phyloP scores from a whole-genome alignment of 495 filamentous ascomycete species.

The Penicillium cinerascens region DNA sequence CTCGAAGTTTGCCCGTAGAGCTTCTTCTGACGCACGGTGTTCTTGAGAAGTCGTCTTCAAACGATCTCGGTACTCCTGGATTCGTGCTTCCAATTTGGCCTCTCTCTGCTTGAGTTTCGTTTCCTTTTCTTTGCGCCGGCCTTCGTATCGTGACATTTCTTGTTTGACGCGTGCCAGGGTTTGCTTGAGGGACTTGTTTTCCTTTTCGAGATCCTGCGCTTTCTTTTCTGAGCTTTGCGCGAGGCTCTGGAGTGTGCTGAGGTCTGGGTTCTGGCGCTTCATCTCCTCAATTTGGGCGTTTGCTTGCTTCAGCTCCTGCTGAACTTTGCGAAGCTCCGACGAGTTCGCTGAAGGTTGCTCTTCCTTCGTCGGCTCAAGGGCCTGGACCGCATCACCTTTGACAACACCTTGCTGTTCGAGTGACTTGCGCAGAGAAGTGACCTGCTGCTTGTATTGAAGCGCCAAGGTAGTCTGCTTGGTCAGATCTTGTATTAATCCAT shows the following conservation, averaged over 20 bases:
- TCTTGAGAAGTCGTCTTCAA: conserved; percentile 35
- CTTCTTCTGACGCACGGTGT: conserved; percentile 39
- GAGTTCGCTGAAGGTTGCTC: conserved; percentile 41
- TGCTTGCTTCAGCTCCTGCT: conserved; percentile 52
- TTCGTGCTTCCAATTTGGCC: conserved; percentile 43
- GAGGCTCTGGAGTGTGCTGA: conserved; percentile 49
- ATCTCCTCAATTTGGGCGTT: conserved; percentile 59
- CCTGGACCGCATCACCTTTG: conserved; percentile 37
- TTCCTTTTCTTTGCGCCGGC: conserved; percentile 50
- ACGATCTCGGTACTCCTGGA: conserved; percentile 44
- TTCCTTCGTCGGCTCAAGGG: conserved; percentile 43
- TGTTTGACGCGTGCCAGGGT: conserved; percentile 51
- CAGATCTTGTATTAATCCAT: conserved; percentile 54
- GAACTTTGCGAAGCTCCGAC: conserved; percentile 37
- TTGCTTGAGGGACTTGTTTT: conserved; percentile 51
- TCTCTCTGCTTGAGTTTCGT: conserved; percentile 48
- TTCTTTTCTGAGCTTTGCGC: conserved; percentile 64
- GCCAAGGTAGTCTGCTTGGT: conserved; percentile 65
- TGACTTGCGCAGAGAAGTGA: conserved; percentile 54
- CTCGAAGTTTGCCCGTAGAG: conserved; percentile 29
- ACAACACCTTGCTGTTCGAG: conserved; percentile 49
- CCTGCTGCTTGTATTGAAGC: conserved; percentile 63
- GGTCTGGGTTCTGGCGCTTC: conserved; percentile 49
- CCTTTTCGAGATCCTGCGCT: conserved; percentile 56
- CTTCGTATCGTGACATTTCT: conserved; percentile 51